These are phyloP conservation scores for Clohesyomyces aquaticus DNA, from an alignment of 495 filamentous ascomycete genomes.

Conservation along the genomic window DNA sequence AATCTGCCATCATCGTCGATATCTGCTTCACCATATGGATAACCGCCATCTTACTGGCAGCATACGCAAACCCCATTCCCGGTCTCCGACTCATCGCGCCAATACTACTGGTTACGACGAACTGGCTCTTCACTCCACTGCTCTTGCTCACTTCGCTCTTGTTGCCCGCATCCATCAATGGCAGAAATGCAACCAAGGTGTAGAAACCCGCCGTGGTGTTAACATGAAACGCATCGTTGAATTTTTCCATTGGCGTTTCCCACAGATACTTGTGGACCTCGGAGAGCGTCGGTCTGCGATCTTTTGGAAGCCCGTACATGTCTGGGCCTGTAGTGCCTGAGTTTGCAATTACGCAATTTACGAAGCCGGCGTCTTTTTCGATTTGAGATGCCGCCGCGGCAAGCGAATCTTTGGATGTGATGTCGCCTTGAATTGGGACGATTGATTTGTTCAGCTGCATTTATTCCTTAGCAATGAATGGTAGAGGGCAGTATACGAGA, in stretches of 20 bases:
- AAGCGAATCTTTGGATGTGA: slow-evolving; percentile 67
- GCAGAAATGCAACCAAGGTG: slow-evolving; percentile 65
- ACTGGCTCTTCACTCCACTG: slow-evolving; percentile 57
- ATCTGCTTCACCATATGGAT: slow-evolving; percentile 67
- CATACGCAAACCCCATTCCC: slow-evolving; percentile 65
- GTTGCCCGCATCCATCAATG: slow-evolving; percentile 66
- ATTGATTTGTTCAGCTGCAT: slow-evolving; percentile 44
- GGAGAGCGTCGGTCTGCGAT: slow-evolving; percentile 46
- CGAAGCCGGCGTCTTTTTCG: slow-evolving; percentile 57
- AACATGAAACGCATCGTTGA: slow-evolving; percentile 60
- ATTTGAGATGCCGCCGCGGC: slow-evolving; percentile 57
- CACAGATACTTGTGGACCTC: slow-evolving; percentile 59
- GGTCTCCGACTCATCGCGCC: slow-evolving; percentile 59
- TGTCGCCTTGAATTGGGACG: slow-evolving; percentile 65
- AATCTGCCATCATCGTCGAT: slow-evolving; percentile 56
- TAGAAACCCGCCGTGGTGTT: slow-evolving; percentile 67
- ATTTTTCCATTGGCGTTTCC: slow-evolving; percentile 59
- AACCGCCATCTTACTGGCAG: slow-evolving; percentile 63
- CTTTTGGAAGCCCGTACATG: slow-evolving; percentile 28
- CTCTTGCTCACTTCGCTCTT: slow-evolving; percentile 44
- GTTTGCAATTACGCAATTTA: slow-evolving; percentile 71
- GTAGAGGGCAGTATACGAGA: neutral
- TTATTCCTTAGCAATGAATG: too few relatives aligned
- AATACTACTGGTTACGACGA: slow-evolving; percentile 67
- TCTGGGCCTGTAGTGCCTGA: slow-evolving; percentile 63